A percentile compares a stretch with the other conserved stretches of the same genome.
phyloP scores from a whole-genome alignment of 768 basidiomycete species.

The Kwoniella pini region DNA sequence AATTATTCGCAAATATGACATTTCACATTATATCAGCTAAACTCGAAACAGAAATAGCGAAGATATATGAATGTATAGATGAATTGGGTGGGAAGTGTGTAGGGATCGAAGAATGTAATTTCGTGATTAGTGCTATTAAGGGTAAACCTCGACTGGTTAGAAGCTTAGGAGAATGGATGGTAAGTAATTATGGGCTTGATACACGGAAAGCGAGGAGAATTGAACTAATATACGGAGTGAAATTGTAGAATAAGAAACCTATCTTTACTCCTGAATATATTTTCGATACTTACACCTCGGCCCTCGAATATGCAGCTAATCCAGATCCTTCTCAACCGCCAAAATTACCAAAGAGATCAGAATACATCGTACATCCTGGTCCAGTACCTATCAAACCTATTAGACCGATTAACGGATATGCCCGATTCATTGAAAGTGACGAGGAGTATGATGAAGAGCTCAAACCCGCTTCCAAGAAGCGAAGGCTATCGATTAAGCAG shows the following conservation, averaged over 20 bases:
- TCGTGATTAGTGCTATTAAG: slow-evolving; percentile 41
- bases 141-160: slow-evolving; percentile 42
- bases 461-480: slow-evolving; percentile 9
- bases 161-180: slow-evolving; percentile 34
- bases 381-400: slow-evolving; percentile 1
- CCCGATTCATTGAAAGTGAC: too few relatives aligned
- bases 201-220: too few relatives aligned
- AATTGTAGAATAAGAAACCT: slow-evolving; percentile 27
- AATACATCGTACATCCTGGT: slow-evolving; percentile 16
- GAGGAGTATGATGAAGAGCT: slow-evolving; percentile 2
- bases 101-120: slow-evolving; percentile 20
- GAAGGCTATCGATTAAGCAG: neutral
- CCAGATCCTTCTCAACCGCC: slow-evolving; percentile 2
- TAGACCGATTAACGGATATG: neutral
- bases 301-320: slow-evolving; percentile 22
- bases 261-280: slow-evolving; percentile 40
- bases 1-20: slow-evolving; percentile 42
- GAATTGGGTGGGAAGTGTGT: slow-evolving; percentile 46
- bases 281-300: slow-evolving; percentile 31
- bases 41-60: slow-evolving; percentile 36
- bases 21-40: slow-evolving; percentile 51
- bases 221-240: too few relatives aligned
- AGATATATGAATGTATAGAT: slow-evolving; percentile 39
- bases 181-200: slow-evolving; percentile 15
- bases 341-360: slow-evolving; percentile 8